phyloP scores from a whole-genome alignment of 75 land plant species.

The Pinus tabuliformis region DNA sequence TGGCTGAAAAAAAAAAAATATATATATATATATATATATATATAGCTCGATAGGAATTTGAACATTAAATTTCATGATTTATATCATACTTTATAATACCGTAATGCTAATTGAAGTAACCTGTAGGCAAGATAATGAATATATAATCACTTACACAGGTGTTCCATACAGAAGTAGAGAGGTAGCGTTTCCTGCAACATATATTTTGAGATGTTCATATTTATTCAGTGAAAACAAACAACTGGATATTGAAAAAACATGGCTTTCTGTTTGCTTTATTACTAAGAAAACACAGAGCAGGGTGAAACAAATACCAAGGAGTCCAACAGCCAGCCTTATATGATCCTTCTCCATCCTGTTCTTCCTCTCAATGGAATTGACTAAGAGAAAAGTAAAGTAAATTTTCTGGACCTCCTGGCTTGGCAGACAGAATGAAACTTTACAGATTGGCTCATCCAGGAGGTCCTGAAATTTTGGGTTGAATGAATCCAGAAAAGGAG shows the following conservation, averaged over 20 bases:
- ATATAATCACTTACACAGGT: conserved; percentile 31
- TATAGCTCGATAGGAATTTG: no score
- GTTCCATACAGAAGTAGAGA: conserved; percentile 43
- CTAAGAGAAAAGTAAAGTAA: neutral
- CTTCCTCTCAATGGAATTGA: neutral
- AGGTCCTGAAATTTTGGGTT: no score
- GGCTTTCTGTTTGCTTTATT: neutral
- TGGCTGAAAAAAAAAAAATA: no score
- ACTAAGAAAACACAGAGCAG: neutral
- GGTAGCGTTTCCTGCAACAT: conserved; percentile 41
- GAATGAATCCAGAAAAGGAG: no score
- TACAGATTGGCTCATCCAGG: neutral
- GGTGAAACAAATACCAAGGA: neutral
- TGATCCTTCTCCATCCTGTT: neutral
- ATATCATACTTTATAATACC: no score
- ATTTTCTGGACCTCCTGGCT: neutral
- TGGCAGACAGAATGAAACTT: neutral
- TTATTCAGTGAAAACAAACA: no score
- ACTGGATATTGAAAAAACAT: neutral
- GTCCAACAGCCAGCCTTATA: neutral
- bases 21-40: no score
- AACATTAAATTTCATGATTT: no score
- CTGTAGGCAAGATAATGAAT: no score
- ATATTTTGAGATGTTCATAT: no score
- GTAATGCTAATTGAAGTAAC: no score